phyloP scores from a whole-genome alignment of 768 basidiomycete genomes.

The Trametes sanguinea region DNA sequence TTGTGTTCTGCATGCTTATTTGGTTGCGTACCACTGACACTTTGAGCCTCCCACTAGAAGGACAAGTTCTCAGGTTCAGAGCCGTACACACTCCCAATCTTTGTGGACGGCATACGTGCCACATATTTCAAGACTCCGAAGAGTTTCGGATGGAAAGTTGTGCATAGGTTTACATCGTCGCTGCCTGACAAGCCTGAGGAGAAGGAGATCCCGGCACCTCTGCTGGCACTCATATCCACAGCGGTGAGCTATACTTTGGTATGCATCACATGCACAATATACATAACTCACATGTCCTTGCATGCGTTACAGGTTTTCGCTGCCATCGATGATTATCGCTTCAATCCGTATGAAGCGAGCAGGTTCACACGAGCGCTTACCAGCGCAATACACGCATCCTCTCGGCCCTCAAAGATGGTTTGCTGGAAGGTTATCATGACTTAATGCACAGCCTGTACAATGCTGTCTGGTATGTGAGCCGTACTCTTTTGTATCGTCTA shows the following conservation, averaged over 20 bases:
- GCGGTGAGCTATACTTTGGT: not conserved
- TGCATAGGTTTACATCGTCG: not conserved
- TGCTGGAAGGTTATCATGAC: not conserved
- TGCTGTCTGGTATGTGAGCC: not conserved
- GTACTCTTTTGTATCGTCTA: not conserved
- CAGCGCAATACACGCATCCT: not conserved
- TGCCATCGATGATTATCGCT: not conserved
- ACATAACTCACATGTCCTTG: too few species aligned
- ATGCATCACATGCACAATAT: not conserved
- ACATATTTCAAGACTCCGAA: not conserved
- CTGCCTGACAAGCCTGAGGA: constrained; percentile 4
- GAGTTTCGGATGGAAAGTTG: not conserved
- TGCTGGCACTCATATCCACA: constrained; percentile 1
- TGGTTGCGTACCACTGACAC: too few species aligned
- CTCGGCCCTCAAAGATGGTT: not conserved
- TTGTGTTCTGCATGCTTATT: too few species aligned
- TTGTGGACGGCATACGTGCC: not conserved
- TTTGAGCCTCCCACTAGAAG: not conserved
- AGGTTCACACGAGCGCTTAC: not conserved
- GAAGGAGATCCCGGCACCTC: constrained; percentile 10
- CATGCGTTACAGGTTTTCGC: not conserved
- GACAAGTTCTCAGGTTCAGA: not conserved
- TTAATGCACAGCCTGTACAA: not conserved
- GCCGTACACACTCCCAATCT: not conserved
- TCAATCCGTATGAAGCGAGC: not conserved